phyloP scores from a whole-genome alignment of 2,329 filamentous ascomycete species.

The Xylaria polymorpha region DNA sequence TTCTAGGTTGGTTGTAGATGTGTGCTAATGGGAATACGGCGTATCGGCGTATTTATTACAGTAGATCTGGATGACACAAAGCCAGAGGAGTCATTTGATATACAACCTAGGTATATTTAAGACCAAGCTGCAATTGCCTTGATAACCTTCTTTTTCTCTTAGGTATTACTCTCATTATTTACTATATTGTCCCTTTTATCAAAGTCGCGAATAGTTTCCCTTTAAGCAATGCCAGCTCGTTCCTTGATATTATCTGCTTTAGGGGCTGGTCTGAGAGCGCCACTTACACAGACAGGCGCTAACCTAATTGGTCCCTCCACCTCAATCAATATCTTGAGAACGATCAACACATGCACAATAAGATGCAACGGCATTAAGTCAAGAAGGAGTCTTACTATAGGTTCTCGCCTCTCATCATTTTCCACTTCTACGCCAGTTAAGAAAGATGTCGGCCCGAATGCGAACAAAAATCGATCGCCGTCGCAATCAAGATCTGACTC shows the following conservation, averaged over 20 bases:
- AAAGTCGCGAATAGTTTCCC: not conserved
- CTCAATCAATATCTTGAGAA: not conserved
- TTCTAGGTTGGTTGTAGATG: not conserved
- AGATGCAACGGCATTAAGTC: not conserved
- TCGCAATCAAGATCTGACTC: not conserved
- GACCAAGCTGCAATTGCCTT: not conserved
- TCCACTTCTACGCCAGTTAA: conserved; percentile 1
- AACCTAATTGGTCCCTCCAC: not conserved
- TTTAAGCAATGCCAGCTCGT: conserved; percentile 4
- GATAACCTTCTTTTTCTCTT: not conserved
- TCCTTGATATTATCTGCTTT: not conserved
- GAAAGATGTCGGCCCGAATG: conserved; percentile 5
- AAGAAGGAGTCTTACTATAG: not conserved
- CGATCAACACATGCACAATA: not conserved
- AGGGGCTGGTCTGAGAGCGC: not conserved
- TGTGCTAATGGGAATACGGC: conserved; percentile 15
- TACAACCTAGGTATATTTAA: not conserved
- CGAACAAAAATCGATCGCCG: conserved; percentile 9
- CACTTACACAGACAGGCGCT: conserved; percentile 15
- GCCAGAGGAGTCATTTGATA: not conserved
- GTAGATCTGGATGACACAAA: not conserved
- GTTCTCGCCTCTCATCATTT: conserved; percentile 6
- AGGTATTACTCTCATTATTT: not conserved
- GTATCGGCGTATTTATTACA: conserved; percentile 7
- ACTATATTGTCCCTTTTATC: not conserved